Base-by-base conservation (phyloP, 2,329 filamentous ascomycete genomes). In the Sporothrix phasma region DNA sequence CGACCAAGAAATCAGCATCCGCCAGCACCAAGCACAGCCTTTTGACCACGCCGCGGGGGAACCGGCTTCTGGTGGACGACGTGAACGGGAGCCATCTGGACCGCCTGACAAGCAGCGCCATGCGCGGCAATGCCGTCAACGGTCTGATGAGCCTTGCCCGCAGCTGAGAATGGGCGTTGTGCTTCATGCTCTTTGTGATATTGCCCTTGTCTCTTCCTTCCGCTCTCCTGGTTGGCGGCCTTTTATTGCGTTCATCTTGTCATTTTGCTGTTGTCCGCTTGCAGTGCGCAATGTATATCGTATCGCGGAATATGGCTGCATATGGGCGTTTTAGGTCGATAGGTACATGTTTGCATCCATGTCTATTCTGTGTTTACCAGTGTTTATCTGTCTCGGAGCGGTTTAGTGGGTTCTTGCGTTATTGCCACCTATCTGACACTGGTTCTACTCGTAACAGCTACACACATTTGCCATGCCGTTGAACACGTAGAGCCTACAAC, bases 91-190 rank as follows among this genome's bases (percentile, higher is more conserved):
- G 60, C 62, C 19, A 54, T 3, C 70, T 69, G n/a, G 72, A 70
- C n/a, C 67, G 66, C 24, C 67, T 80, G 60, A 76, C 76, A 59
- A 80, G 76, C 66, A 80, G 76, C 70, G 77, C 76, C 19, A 74
- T 79, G 43, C 78, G 77, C 64, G 81, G 78, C 3, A 75, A 78
- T 51, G 82, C 81, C 8, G 81, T 78, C 13, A 80, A 78, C 69
- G 82, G 80, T 7, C 70, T 86, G 66, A 72, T 85, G 29, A 70
- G 71, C 43, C 65, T 73, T 58, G 73, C 76, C 24, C 72, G 73
- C 64, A 69, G 71, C 54, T 74, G 39, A 59, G 8, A 29, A 8
- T 10, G 29, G 3, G n/a, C n/a, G n/a, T n/a, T n/a, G n/a, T n/a
- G n/a, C n/a, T n/a, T n/a, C n/a, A n/a, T n/a, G n/a, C n/a, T n/a